Base-by-base conservation (phyloP, 73 alveolate genomes). In the Breviolum minutum region DNA sequence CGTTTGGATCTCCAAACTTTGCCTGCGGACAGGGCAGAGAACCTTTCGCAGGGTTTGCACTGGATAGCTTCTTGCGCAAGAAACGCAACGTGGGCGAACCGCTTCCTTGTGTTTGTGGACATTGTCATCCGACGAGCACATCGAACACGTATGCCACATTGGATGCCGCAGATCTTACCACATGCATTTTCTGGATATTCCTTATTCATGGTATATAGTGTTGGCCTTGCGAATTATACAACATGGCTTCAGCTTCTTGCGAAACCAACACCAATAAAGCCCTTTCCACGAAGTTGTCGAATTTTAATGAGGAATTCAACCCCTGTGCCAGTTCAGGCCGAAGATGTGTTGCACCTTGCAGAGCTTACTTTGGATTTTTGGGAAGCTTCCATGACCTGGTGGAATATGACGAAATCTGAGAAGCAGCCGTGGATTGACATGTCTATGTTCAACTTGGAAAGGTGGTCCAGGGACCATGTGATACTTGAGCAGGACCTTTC, bases 341-440 rank as follows among this genome's bases (percentile, higher is more conserved):
- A 84, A 8, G 8, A 22, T n/a, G 17, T 17, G n/a, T 26, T 84
- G 60, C 77, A 84, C 26, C 24, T 8, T 60, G 40, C 62, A 3
- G 94, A 61, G 30, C 94, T 84, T 9, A 60, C 26, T 48, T 22
- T 84, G 91, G 73, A 82, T n/a, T 82, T 82, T 40, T 82, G 69
- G 94, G 94, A 84, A 77, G 86, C 86, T 1, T 77, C 86, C 22
- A 77, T 77, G 86, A n/a, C 60, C 14, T 77, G 86, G 86, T 77
- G 76, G 71, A 54, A 81, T 16, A 81, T 81, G 90, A 17, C 66
- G 17, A 54, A 81, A 8, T 24, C 30, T 13, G 64, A 81, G 90
- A 20, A 30, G 62, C 68, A 19, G 90, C 90, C 71, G 20, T 81
- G 86, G 86, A 60, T 27, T 10, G 86, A 81, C 90, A 81, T 81